A percentile compares a stretch with the other conserved stretches of the same genome.
Conservation (phyloP, 2,329 filamentous ascomycete genomes). For the Botrytis tulipae region DNA sequence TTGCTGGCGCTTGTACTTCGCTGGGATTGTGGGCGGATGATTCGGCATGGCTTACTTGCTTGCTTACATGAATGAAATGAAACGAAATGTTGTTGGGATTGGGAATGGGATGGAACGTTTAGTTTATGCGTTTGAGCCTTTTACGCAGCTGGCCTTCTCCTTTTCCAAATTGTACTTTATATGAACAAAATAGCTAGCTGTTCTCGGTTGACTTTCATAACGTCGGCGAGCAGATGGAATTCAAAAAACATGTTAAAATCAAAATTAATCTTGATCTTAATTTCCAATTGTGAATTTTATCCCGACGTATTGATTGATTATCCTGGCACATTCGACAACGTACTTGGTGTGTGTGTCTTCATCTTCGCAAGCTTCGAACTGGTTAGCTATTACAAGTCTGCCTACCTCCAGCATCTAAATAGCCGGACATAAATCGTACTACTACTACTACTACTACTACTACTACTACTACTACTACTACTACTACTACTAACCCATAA, state of each 20-base stretch:
- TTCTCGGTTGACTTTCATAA: neutral
- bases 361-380: neutral
- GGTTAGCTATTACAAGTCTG: neutral
- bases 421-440: too few species aligned
- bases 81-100: neutral
- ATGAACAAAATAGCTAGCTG: constrained; percentile 1
- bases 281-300: neutral
- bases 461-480: neutral
- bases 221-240: neutral
- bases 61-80: constrained; percentile 6
- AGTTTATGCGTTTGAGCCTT: constrained; percentile 4
- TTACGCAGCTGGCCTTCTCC: constrained; percentile 7
- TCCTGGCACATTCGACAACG: neutral
- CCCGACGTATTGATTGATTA: too few species aligned
- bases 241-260: neutral
- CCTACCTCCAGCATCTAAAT: too few species aligned
- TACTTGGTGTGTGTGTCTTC: neutral
- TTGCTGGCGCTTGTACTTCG: constrained; percentile 14
- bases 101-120: neutral
- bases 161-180: constrained; percentile 14
- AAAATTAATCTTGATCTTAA: neutral
- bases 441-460: too few species aligned
- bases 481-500: neutral
- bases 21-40: neutral
- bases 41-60: constrained; percentile 1